Conservation (phyloP, 2,329 filamentous ascomycete genomes). For the Aureobasidium lini region DNA sequence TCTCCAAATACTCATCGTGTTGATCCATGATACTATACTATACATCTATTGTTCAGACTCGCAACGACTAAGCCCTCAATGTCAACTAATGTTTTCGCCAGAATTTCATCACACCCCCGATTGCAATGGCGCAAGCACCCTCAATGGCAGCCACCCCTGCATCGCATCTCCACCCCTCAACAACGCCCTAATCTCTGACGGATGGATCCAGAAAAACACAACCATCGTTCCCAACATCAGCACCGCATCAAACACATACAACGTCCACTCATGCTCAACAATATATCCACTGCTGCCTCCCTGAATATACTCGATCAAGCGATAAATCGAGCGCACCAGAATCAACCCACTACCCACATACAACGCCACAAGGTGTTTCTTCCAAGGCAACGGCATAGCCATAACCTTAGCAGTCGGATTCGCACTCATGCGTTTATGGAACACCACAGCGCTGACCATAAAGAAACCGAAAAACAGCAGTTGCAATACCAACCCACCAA, state of each 20-base stretch:
- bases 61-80: no score
- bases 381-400: slow-evolving; percentile 28
- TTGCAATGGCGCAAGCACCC: neutral
- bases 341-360: slow-evolving; percentile 37
- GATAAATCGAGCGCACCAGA: slow-evolving; percentile 39
- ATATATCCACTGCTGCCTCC: slow-evolving; percentile 34
- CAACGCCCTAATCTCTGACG: neutral
- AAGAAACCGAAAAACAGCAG: slow-evolving; percentile 53
- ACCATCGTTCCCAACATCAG: slow-evolving; percentile 31
- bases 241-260: slow-evolving; percentile 40
- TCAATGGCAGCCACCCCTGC: neutral
- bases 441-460: slow-evolving; percentile 40
- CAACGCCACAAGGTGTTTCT: slow-evolving; percentile 28
- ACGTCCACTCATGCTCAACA: slow-evolving; percentile 34
- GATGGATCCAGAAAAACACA: slow-evolving; percentile 16
- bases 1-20: no score
- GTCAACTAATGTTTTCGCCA: no score
- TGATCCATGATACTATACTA: no score
- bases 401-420: slow-evolving; percentile 3
- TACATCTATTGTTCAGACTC: no score
- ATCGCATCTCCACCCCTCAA: neutral
- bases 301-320: slow-evolving; percentile 42
- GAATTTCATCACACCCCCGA: neutral
- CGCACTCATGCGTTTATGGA: slow-evolving; percentile 38
- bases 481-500: slow-evolving; percentile 51